Evolutionary conservation across 305 asterid genomes (phyloP).

Genomic region (Ilex paraguariensis): DNA sequence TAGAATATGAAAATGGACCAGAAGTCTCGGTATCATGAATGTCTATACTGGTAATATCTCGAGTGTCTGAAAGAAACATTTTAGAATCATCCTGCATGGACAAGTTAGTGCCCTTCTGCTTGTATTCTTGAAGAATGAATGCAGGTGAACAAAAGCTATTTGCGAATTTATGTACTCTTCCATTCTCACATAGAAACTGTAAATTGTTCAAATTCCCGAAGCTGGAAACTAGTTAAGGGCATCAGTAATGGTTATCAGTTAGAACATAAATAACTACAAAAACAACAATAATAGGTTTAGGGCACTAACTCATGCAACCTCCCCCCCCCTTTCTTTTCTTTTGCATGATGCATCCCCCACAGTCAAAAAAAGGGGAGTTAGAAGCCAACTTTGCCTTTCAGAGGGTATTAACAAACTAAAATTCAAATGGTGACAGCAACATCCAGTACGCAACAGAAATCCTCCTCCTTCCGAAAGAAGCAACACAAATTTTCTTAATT

Average conservation of each 20-base stretch:
- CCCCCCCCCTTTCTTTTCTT: too few relatives aligned
- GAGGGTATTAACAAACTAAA: background rate
- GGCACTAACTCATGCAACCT: too few relatives aligned
- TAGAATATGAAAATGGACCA: conserved; percentile 30
- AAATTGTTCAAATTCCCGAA: conserved; percentile 94
- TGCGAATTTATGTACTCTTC: conserved; percentile 93
- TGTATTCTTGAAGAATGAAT: conserved; percentile 80
- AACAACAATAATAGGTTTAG: too few relatives aligned
- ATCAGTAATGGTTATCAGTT: conserved; percentile 17
- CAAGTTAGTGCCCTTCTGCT: conserved; percentile 26
- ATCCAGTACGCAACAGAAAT: too few relatives aligned
- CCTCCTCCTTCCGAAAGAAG: too few relatives aligned
- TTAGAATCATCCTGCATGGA: conserved; percentile 27
- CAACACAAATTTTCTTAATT: too few relatives aligned
- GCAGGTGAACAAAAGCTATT: conserved; percentile 98
- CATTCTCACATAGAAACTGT: conserved; percentile 96
- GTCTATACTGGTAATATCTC: conserved; percentile 31
- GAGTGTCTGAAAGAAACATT: conserved; percentile 26
- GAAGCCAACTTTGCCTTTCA: conserved; percentile 3
- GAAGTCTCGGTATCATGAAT: conserved; percentile 28
- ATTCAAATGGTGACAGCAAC: too few relatives aligned
- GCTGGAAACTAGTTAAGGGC: conserved; percentile 67
- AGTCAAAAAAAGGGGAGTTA: background rate
- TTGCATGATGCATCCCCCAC: too few relatives aligned
- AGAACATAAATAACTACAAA: conserved; percentile 8